Base-by-base conservation (phyloP, 108 stramenopile genomes). In the Nannochloropsis salina region DNA sequence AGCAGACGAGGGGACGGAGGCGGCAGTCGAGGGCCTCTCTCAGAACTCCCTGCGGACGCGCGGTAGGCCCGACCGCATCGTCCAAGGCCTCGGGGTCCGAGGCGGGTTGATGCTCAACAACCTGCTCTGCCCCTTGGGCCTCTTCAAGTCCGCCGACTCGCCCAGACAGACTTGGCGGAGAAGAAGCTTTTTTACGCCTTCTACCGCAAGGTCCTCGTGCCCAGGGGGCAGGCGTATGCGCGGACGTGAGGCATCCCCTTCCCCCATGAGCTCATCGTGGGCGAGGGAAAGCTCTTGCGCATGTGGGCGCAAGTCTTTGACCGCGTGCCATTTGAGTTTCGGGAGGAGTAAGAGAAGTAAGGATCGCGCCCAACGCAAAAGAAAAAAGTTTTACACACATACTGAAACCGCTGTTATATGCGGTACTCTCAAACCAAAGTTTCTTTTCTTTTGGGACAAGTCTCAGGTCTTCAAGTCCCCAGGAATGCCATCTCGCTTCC, bases 151-250 rank as follows among this genome's bases (percentile, higher is more conserved):
- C 47, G 0, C 47, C 15, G 47, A 0, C 47, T 51, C 15, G 47
- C 47, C 12, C 47, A 51, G 15, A 12, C 15, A 1, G 47, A 51
- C 15, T 10, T 12, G 47, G 12, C 10, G 15, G 47, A 10, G 12
- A 51, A 51, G 47, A 51, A 51, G 47, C 15, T 51, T 1, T 15
- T 51, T 0, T 51, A 51, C 47, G 15, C 10, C 12, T 51, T 10
- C 47, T 51, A 51, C 47, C 47, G 47, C 47, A 15, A 51, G 47
- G 47, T 51, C 47, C 47, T 51, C 47, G 47, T 51, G 47, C 47
- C 47, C 47, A 51, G 15, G 47, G 47, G 47, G 12, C 47, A 51
- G 47, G 15, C 10, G 47, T 51, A 51, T 15, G 47, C 47, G 12
- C 47, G 47, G 47, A 1, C 47, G 47, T 51, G 47, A 1, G 15